Conservation (phyloP, 1,139 yeast species). For the Meyerozyma sp. region DNA sequence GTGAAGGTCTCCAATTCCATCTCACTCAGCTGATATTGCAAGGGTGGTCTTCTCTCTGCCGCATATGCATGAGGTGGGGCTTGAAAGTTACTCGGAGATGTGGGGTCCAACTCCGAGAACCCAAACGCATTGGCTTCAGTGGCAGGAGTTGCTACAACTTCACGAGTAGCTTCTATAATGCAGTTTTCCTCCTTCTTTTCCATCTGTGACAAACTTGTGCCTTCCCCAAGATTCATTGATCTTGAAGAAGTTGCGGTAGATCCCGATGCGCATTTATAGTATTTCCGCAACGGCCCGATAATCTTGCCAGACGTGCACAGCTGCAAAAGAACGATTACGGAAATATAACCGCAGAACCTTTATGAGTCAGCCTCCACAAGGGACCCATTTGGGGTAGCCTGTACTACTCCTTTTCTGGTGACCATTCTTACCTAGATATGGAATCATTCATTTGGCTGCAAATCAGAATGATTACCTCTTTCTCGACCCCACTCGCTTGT, state of each 20-base stretch:
- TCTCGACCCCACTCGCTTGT: too few relatives aligned
- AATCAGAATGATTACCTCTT: too few relatives aligned
- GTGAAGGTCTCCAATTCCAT: neutral
- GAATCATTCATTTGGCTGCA: too few relatives aligned
- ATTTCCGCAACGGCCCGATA: neutral
- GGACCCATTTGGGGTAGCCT: too few relatives aligned
- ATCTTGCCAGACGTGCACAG: neutral
- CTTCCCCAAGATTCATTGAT: neutral
- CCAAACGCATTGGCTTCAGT: neutral
- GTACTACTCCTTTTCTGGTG: too few relatives aligned
- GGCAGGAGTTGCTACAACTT: neutral
- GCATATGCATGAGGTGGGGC: neutral
- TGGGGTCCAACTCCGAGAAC: neutral
- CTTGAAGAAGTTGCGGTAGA: neutral
- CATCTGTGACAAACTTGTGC: neutral
- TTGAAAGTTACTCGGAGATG: neutral
- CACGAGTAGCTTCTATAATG: neutral
- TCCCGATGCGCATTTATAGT: neutral
- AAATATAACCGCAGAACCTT: too few relatives aligned
- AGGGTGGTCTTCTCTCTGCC: neutral
- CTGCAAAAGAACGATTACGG: too few relatives aligned
- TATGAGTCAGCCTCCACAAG: too few relatives aligned
- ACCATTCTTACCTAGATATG: too few relatives aligned
- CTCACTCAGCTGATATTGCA: neutral
- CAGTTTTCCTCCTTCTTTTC: neutral